Percentiles rank a stretch among this genome's conserved stretches.
Conservation (phyloP, 164 flowering plant genomes). For the Vitis rupestris region DNA sequence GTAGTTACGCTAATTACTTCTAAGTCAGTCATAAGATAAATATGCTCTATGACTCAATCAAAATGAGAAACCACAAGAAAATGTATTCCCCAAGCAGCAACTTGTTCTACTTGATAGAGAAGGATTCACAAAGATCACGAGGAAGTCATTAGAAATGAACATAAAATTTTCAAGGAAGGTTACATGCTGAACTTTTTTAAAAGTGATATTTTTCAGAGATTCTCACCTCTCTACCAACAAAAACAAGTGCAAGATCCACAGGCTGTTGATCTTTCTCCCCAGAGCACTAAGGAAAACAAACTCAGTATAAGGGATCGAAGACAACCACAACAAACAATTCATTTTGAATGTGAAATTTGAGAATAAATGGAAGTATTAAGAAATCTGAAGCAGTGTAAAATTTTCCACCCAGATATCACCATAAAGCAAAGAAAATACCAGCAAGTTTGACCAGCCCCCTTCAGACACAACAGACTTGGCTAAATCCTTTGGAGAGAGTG, state of each 20-base stretch:
- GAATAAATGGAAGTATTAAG: not conserved
- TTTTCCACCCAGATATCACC: not conserved
- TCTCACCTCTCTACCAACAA: conserved; percentile 74
- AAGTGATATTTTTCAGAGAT: not conserved
- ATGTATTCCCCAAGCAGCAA: not conserved
- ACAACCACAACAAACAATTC: too few relatives aligned
- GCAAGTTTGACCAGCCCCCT: conserved; percentile 76
- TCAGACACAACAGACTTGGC: conserved; percentile 58
- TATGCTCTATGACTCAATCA: not conserved
- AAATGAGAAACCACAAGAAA: not conserved
- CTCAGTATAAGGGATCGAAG: too few relatives aligned
- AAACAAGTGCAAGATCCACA: conserved; percentile 70
- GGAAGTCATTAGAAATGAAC: not conserved
- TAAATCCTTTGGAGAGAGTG: conserved; percentile 61
- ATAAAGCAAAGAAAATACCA: conserved; percentile 45
- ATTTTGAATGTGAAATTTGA: too few relatives aligned
- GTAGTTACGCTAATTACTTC: too few relatives aligned
- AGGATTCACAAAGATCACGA: not conserved
- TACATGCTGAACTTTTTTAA: not conserved
- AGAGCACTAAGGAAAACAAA: too few relatives aligned
- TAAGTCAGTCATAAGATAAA: not conserved
- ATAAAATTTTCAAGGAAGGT: not conserved
- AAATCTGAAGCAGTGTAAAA: not conserved
- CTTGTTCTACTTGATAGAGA: not conserved
- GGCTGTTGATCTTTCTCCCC: too few relatives aligned